Evolutionary conservation across 2,329 filamentous ascomycete species (phyloP), one percentile per base, ranked within the genome.

Genomic region (Cercospora janseana): DNA sequence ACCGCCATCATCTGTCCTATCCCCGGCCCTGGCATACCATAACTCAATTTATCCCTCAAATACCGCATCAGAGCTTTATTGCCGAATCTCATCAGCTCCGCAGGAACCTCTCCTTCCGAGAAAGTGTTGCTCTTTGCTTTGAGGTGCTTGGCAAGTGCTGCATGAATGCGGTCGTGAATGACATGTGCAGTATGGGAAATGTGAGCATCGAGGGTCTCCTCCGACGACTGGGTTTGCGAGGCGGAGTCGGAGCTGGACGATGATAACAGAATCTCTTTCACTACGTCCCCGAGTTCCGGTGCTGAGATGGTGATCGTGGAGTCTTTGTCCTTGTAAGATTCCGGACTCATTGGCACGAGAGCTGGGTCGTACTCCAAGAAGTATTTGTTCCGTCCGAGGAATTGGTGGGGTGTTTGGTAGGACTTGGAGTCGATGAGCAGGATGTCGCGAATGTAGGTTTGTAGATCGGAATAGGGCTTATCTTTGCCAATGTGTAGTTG

Each of bases 1-100:
- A 82, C 72, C 9, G 63, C 69, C 77, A 85, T 78, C 2, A 74
- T 75, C 29, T 75, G 70, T 1, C 74, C 74, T 7, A 79, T 73
- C 12, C 74, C 70, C 1, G 80, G 79, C 0, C 81, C 81, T 7
- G 74, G 71, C 15, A 69, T 68, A 2, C 78, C 78, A 31, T 72
- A 78, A 2, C 73, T 71, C 18, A 85, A 56, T 1, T 77, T 79
- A 73, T 79, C 78, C 44, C 81, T 74, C 46, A 85, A 66, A 59
- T 79, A 81, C 49, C 74, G 67, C 65, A 81, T 78, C 4, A 82
- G 65, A n/a, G 56, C 57, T 41, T 65, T 69, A 46, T 63, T 64
- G 49, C 56, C 60, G 6, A 56, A 51, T 35, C 62, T 60, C 34
- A 57, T 57, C 5, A 44, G 41, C 31, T 54, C 32, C 37, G 43